Base-by-base conservation (phyloP, 1,139 yeast species). In the Lizanozyma gosingica region DNA sequence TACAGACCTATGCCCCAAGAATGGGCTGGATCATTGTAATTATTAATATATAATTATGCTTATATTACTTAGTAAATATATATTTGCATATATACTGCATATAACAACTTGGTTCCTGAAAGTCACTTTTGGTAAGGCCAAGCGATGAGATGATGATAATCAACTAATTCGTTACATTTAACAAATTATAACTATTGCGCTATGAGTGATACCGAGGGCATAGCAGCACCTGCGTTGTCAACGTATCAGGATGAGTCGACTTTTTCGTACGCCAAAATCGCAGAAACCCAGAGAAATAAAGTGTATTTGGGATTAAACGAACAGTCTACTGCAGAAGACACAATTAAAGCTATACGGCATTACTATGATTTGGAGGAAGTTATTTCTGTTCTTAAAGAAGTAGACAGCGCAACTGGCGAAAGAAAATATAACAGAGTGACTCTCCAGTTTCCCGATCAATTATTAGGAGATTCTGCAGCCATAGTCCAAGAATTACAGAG, bases 381-480 rank as follows among this genome's bases (percentile, higher is more conserved):
- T 11, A 60, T 66, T 0, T 49, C 51, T 1, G 67, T 56, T 45
- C 55, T 81, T 35, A 47, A 51, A 18, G 48, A 55, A 14, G 59
- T 63, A 33, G 39, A 39, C 3, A 57, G 54, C 4, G 54, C 50
- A 2, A 48, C 49, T 1, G 56, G 56, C 0, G 36, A 37, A n/a
- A 47, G 48, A 22, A 54, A 52, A 37, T 80, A 65, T 56, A 60
- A 56, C 37, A 68, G 72, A 35, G 71, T 90, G 3, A 90, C 97
- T 0, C 63, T 92, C 34, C 99, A 92, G 60, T 90, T 94, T 49
- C 97, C 98, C 0, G 98, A 94, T 57, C 49, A 65, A 4, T 63
- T 88, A 39, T 75, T 94, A 1, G 71, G 80, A 40, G 97, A 92
- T 55, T 80, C 97, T 2, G 79, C 94, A 0, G 71, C 79, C 15